These are phyloP conservation scores for Corylus americana DNA, from an alignment of 306 rosid genomes.

Conservation along the genomic window DNA sequence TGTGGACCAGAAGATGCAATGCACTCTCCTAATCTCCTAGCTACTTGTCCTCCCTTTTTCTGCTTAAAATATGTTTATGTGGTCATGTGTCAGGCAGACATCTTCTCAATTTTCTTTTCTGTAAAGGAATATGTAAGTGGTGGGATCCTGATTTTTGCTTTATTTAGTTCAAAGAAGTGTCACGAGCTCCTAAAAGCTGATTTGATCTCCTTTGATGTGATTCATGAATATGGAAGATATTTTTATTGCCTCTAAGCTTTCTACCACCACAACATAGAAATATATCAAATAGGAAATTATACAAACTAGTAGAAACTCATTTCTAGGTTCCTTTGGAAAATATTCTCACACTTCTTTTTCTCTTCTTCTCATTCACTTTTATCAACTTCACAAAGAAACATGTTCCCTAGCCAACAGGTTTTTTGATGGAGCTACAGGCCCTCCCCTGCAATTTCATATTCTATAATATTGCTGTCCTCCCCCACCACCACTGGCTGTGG, in stretches of 20 bases:
- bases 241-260: neutral
- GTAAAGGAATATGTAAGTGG: constrained; percentile 19
- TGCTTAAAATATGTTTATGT: neutral
- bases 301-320: neutral
- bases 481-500: neutral
- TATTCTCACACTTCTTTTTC: neutral
- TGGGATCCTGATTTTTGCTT: constrained; percentile 1
- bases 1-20: neutral
- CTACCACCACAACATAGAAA: neutral
- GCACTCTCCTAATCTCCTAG: neutral
- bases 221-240: constrained; percentile 12
- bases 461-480: neutral
- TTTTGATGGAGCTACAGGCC: neutral
- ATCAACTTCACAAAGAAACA: constrained; percentile 6
- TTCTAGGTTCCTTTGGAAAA: neutral
- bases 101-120: neutral
- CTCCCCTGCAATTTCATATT: constrained; percentile 3
- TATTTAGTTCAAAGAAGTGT: constrained; percentile 9
- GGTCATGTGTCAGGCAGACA: neutral
- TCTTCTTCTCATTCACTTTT: neutral
- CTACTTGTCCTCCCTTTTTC: neutral
- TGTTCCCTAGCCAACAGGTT: constrained; percentile 14
- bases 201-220: constrained; percentile 10
- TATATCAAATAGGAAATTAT: neutral
- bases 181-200: constrained; percentile 12